Percentiles rank a stretch among this genome's conserved stretches.
phyloP scores from a whole-genome alignment of 2,329 filamentous ascomycete species.

The Davidsoniella eucalypti region DNA sequence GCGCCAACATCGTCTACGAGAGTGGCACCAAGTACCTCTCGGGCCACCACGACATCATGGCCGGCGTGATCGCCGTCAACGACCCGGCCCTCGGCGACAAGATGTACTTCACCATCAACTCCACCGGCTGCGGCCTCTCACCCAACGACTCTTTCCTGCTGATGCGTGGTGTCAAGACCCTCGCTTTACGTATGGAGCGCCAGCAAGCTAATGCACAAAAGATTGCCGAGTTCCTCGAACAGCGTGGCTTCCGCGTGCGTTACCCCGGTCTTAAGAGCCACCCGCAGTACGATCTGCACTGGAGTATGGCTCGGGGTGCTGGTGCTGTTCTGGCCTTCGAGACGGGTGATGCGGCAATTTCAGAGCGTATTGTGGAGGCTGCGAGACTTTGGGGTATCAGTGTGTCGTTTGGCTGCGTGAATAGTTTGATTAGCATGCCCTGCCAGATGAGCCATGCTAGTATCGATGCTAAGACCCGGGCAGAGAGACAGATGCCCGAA shows the following conservation, averaged over 20 bases:
- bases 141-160: conserved; percentile 95
- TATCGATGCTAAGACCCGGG: conserved; percentile 86
- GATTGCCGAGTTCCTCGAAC: conserved; percentile 85
- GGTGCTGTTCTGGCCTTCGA: conserved; percentile 94
- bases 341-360: conserved; percentile 69
- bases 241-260: conserved; percentile 80
- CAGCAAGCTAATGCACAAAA: conserved; percentile 83
- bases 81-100: conserved; percentile 66
- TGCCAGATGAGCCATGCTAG: conserved; percentile 99
- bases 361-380: conserved; percentile 86
- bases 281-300: conserved; percentile 90
- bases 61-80: conserved; percentile 87
- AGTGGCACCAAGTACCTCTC: conserved; percentile 96
- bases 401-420: conserved; percentile 95
- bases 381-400: conserved; percentile 87
- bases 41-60: conserved; percentile 98
- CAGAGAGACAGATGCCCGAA: conserved; percentile 83
- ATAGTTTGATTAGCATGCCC: conserved; percentile 97
- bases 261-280: conserved; percentile 91
- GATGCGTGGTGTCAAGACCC: conserved; percentile 87
- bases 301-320: conserved; percentile 85
- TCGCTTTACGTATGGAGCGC: conserved; percentile 97
- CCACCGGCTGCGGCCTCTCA: conserved; percentile 81
- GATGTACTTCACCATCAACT: conserved; percentile 94
- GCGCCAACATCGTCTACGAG: conserved; percentile 93